These are phyloP conservation scores for Filobasidium uniguttulatum DNA, from an alignment of 1,284 basidiomycete species.

Conservation along the genomic window DNA sequence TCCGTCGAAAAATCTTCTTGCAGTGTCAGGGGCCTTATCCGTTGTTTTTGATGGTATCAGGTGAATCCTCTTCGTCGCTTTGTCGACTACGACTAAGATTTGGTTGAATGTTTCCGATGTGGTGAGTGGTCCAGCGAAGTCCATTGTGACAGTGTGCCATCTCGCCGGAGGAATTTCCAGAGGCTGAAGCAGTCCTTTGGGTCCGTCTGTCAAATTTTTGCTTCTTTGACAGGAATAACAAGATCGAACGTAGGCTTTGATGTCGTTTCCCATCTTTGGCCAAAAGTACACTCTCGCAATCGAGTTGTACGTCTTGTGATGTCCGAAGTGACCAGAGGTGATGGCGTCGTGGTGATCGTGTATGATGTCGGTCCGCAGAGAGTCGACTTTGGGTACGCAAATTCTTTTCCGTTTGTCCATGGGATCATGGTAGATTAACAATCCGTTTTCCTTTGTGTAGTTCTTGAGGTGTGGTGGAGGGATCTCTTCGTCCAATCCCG, in stretches of 20 bases:
- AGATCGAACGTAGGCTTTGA: neutral
- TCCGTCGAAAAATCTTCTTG: conserved; percentile 37
- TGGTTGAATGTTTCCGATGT: conserved; percentile 33
- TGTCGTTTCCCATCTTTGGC: conserved; percentile 2
- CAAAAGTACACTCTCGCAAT: neutral
- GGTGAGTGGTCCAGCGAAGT: conserved; percentile 40
- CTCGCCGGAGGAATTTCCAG: conserved; percentile 28
- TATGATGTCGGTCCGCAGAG: neutral
- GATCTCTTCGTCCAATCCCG: neutral
- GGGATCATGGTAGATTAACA: neutral
- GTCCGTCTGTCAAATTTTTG: conserved; percentile 13
- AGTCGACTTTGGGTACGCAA: neutral
- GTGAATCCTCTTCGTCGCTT: conserved; percentile 34
- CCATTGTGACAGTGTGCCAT: conserved; percentile 38
- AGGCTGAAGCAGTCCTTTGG: conserved; percentile 32
- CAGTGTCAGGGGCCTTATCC: conserved; percentile 34
- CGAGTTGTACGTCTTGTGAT: neutral
- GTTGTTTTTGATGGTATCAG: conserved; percentile 24
- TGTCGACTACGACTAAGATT: conserved; percentile 36
- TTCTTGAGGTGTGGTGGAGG: neutral
- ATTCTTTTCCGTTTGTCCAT: neutral
- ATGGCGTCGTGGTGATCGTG: conserved; percentile 1
- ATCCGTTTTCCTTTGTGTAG: neutral
- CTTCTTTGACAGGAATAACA: neutral
- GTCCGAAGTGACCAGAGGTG: neutral